phyloP scores from a whole-genome alignment of 805 yeast species.

The Zygotorulaspora sp. region DNA sequence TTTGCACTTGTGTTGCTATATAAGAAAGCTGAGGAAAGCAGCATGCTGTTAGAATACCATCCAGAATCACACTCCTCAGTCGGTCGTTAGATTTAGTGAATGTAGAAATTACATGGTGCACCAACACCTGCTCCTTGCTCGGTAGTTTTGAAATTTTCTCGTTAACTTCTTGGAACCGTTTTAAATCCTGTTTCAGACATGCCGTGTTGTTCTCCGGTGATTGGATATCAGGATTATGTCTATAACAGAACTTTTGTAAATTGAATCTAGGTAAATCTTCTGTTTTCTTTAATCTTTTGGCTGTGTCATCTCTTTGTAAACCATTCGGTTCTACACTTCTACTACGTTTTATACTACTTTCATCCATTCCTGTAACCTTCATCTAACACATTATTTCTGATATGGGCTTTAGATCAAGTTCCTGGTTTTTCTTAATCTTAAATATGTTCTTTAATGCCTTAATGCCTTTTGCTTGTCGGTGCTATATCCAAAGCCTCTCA shows the following conservation, averaged over 20 bases:
- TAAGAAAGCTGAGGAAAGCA: conserved; percentile 94
- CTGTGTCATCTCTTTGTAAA: conserved; percentile 1
- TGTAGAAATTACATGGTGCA: conserved; percentile 77
- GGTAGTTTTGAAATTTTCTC: conserved; percentile 44
- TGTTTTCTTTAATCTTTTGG: conserved; percentile 1
- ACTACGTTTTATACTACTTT: not conserved
- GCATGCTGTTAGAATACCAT: conserved; percentile 82
- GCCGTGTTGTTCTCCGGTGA: conserved; percentile 37
- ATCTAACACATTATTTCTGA: not conserved
- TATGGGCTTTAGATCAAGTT: not conserved
- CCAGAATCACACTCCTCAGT: conserved; percentile 69
- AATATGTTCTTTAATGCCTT: too few relatives aligned
- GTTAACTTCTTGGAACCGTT: conserved; percentile 30
- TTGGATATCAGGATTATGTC: conserved; percentile 87
- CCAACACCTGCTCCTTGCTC: conserved; percentile 66
- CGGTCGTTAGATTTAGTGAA: conserved; percentile 67
- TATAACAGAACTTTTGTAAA: conserved; percentile 72
- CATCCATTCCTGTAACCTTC: not conserved
- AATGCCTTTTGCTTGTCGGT: too few relatives aligned
- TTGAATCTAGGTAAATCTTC: conserved; percentile 39
- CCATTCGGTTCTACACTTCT: conserved; percentile 1
- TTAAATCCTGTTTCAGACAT: conserved; percentile 29
- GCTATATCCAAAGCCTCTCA: too few relatives aligned
- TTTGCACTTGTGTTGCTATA: conserved; percentile 71
- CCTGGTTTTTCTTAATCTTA: too few relatives aligned